phyloP scores from a whole-genome alignment of 2,329 filamentous ascomycete genomes.

The Fusarium sp. region DNA sequence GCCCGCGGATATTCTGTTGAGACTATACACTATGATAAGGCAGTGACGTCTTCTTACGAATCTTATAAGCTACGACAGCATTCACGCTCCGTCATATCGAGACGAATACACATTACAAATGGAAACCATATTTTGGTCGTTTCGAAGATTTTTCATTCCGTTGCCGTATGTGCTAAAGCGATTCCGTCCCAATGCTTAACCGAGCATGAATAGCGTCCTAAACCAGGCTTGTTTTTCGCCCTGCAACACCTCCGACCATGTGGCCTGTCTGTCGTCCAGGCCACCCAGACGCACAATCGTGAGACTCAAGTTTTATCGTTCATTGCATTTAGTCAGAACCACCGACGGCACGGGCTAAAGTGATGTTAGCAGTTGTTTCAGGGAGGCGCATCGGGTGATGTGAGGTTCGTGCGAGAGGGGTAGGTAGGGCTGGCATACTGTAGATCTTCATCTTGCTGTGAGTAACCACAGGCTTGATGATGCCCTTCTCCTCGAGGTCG shows the following conservation, averaged over 20 bases:
- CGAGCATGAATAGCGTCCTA: conserved; percentile 59
- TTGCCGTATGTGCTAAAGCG: conserved; percentile 56
- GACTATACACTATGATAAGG: background rate
- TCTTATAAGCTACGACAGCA: background rate
- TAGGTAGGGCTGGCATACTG: conserved; percentile 69
- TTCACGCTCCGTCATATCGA: background rate
- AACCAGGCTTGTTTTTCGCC: conserved; percentile 53
- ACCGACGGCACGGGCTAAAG: conserved; percentile 71
- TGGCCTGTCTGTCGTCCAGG: conserved; percentile 54
- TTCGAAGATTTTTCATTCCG: conserved; percentile 56
- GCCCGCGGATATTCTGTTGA: background rate
- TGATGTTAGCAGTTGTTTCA: conserved; percentile 49
- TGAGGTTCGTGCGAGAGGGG: conserved; percentile 16
- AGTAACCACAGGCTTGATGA: conserved; percentile 96
- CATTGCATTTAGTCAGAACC: conserved; percentile 59
- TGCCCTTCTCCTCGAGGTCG: conserved; percentile 97
- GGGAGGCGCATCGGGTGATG: conserved; percentile 1
- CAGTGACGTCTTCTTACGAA: background rate
- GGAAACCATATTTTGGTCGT: conserved; percentile 42
- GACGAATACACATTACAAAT: conserved; percentile 6
- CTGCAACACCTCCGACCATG: conserved; percentile 53
- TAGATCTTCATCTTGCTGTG: conserved; percentile 99
- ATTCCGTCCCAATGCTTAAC: conserved; percentile 57
- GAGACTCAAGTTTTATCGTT: conserved; percentile 53
- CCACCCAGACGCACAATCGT: conserved; percentile 57